These are phyloP conservation scores for Metschnikowia picachoensis DNA, from an alignment of 805 yeast genomes.

Conservation along the genomic window DNA sequence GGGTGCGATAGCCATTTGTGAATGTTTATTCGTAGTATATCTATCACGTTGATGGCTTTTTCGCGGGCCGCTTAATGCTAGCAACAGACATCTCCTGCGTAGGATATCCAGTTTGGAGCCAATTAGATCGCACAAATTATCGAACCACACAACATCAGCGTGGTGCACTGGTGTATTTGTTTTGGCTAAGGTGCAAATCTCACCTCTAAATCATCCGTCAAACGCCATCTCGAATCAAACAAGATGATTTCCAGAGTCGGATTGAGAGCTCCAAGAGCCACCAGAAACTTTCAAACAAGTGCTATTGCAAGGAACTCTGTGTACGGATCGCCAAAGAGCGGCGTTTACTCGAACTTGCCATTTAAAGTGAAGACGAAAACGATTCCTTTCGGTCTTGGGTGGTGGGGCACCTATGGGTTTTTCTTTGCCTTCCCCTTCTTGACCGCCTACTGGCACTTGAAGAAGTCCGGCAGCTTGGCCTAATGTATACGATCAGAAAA, in stretches of 20 bases:
- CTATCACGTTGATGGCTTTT: neutral
- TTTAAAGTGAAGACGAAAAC: conserved; percentile 92
- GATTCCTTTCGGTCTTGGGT: conserved; percentile 80
- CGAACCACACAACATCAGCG: neutral
- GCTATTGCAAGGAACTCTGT: conserved; percentile 33
- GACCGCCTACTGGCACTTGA: conserved; percentile 74
- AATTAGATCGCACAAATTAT: conserved; percentile 12
- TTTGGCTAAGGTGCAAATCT: neutral
- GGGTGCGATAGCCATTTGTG: conserved; percentile 71
- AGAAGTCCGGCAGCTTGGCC: conserved; percentile 66
- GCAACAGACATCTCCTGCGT: neutral
- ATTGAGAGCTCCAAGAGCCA: conserved; percentile 16
- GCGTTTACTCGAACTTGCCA: conserved; percentile 89
- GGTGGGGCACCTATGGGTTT: conserved; percentile 62
- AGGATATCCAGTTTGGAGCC: conserved; percentile 3
- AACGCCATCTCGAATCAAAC: neutral
- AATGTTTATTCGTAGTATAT: neutral
- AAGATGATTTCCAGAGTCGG: conserved; percentile 27
- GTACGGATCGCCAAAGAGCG: conserved; percentile 44
- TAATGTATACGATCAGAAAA: neutral
- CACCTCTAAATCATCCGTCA: neutral
- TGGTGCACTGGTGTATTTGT: conserved; percentile 4
- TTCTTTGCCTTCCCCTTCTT: conserved; percentile 60
- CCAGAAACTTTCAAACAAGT: conserved; percentile 46
- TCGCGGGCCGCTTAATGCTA: neutral